A percentile compares a stretch with the other conserved stretches of the same genome.
Conservation (phyloP, 2,329 filamentous ascomycete species). For the Coniochaeta ligniaria region DNA sequence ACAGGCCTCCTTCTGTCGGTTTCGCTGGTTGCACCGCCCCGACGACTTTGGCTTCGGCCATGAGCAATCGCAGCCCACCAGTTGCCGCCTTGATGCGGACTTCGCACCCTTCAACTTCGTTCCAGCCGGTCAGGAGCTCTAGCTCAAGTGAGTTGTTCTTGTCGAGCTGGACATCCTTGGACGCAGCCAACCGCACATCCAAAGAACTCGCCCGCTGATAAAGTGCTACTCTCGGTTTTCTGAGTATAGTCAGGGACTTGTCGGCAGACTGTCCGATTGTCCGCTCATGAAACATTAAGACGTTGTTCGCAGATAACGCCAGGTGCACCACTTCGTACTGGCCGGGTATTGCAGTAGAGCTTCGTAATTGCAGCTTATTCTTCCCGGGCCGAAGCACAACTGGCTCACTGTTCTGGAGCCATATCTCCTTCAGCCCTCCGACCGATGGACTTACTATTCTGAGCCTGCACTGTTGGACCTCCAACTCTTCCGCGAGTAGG, state of each 20-base stretch:
- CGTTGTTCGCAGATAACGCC: slow-evolving; percentile 54
- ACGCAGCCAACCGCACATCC: slow-evolving; percentile 58
- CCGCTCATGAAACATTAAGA: slow-evolving; percentile 60
- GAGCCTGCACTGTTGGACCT: slow-evolving; percentile 57
- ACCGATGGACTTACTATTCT: slow-evolving; percentile 50
- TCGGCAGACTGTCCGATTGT: slow-evolving; percentile 40
- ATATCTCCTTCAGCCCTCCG: slow-evolving; percentile 53
- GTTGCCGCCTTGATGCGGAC: slow-evolving; percentile 58
- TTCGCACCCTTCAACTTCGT: slow-evolving; percentile 53
- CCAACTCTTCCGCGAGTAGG: slow-evolving; percentile 63
- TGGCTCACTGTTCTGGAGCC: slow-evolving; percentile 21
- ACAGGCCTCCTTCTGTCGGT: slow-evolving; percentile 44
- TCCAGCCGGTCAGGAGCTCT: slow-evolving; percentile 66
- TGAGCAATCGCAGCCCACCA: slow-evolving; percentile 57
- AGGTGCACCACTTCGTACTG: slow-evolving; percentile 70
- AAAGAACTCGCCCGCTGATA: slow-evolving; percentile 66
- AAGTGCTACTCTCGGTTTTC: slow-evolving; percentile 57
- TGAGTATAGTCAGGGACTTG: slow-evolving; percentile 44
- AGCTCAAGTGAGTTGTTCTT: slow-evolving; percentile 72
- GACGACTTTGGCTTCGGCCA: slow-evolving; percentile 48
- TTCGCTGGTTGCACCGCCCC: slow-evolving; percentile 35
- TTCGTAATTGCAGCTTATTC: slow-evolving; percentile 36
- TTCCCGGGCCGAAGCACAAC: slow-evolving; percentile 47
- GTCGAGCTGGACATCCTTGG: slow-evolving; percentile 71
- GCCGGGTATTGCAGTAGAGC: slow-evolving; percentile 57